A percentile compares a stretch with the other conserved stretches of the same genome.
Conservation (phyloP, 345 rosid species). For the Salix brachista region DNA sequence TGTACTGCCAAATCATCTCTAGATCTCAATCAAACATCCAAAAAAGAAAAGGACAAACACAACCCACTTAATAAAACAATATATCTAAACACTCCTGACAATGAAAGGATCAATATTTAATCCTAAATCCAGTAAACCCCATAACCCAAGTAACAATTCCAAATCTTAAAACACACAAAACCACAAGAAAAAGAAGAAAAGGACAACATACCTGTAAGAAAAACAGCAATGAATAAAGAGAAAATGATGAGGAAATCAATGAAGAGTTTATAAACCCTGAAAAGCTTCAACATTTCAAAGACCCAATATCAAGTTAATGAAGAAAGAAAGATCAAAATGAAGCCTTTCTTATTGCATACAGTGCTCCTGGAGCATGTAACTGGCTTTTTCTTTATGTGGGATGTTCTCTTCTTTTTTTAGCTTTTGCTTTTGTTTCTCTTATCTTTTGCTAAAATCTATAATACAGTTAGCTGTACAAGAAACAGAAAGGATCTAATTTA, state of each 20-base stretch:
- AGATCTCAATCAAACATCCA: neutral
- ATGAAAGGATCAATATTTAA: neutral
- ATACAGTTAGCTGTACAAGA: neutral
- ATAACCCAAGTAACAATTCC: neutral
- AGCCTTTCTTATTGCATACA: too few relatives aligned
- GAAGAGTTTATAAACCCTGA: slow-evolving; percentile 36
- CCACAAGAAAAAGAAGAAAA: neutral
- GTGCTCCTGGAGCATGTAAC: neutral
- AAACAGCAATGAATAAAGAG: slow-evolving; percentile 24
- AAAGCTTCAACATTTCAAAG: slow-evolving; percentile 38
- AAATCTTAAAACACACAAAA: neutral
- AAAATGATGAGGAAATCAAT: slow-evolving; percentile 22
- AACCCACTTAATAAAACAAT: neutral
- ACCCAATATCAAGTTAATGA: neutral
- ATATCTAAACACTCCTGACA: neutral
- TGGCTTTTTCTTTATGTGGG: neutral
- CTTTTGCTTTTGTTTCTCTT: neutral
- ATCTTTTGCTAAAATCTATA: neutral
- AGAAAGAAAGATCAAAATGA: neutral
- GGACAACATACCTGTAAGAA: slow-evolving; percentile 21
- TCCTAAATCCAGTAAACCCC: neutral
- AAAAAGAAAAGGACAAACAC: neutral
- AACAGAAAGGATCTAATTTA: neutral
- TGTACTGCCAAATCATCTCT: neutral
- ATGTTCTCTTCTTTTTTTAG: neutral